These are phyloP conservation scores for Diaporthe sp. DNA, from an alignment of 2,329 filamentous ascomycete species.

Conservation along the genomic window DNA sequence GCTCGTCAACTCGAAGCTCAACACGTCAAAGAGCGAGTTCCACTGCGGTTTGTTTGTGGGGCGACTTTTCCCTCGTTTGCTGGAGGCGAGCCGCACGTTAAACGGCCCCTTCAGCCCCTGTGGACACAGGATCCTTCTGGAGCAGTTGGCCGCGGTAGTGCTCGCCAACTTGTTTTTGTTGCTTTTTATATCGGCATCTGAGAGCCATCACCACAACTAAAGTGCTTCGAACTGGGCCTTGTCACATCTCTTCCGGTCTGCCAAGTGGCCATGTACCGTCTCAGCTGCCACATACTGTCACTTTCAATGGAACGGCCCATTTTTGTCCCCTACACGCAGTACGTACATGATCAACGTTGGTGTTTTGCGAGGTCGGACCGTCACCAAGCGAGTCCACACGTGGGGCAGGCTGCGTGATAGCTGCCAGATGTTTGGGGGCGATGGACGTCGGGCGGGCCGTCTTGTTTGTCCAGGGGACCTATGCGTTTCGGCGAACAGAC, in stretches of 20 bases:
- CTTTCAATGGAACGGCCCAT: background rate
- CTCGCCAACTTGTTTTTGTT: background rate
- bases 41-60: slow-evolving; percentile 20
- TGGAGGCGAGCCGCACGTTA: slow-evolving; percentile 7
- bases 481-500: slow-evolving; percentile 23
- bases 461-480: background rate
- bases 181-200: background rate
- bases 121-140: background rate
- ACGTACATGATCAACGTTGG: background rate
- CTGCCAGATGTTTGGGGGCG: background rate
- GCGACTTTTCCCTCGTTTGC: slow-evolving; percentile 11
- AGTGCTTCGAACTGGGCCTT: background rate
- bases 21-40: slow-evolving; percentile 15
- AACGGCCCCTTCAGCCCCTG: background rate
- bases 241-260: background rate
- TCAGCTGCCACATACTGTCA: background rate
- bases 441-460: slow-evolving; percentile 7
- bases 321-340: background rate
- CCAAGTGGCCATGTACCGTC: slow-evolving; percentile 2
- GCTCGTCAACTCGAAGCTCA: slow-evolving; percentile 23
- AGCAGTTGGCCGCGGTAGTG: background rate
- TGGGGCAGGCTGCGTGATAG: background rate
- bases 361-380: background rate
- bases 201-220: background rate
- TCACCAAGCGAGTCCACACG: background rate